A percentile compares a stretch with the other conserved stretches of the same genome.
These are phyloP conservation scores for Yamadazyma insecticola DNA, from an alignment of 805 yeast species.

Conservation along the genomic window DNA sequence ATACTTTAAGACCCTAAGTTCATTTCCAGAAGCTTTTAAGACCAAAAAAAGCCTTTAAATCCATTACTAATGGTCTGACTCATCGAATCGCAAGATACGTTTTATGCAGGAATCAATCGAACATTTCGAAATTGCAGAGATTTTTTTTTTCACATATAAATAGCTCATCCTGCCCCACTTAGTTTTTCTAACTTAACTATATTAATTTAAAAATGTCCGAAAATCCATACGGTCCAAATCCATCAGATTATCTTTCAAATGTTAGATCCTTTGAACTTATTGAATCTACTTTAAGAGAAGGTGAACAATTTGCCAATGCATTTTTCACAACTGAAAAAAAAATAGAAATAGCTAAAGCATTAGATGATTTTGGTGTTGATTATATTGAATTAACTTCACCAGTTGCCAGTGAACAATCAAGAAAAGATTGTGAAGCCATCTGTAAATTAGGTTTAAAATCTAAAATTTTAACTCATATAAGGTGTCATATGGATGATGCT, in stretches of 20 bases:
- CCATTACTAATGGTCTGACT: too few relatives aligned
- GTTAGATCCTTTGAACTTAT: conserved; percentile 86
- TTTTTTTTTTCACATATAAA: too few relatives aligned
- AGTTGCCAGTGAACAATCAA: conserved; percentile 93
- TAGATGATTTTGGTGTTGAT: conserved; percentile 97
- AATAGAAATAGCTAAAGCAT: conserved; percentile 93
- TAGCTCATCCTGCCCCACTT: too few relatives aligned
- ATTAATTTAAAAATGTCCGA: conserved; percentile 7
- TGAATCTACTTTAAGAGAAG: conserved; percentile 95
- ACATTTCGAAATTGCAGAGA: too few relatives aligned
- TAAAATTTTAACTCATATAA: conserved; percentile 91
- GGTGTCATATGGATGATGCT: conserved; percentile 99
- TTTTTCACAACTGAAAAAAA: conserved; percentile 92
- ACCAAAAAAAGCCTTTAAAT: too few relatives aligned
- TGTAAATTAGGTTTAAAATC: conserved; percentile 96
- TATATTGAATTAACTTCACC: conserved; percentile 97
- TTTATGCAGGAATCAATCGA: too few relatives aligned
- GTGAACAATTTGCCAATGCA: conserved; percentile 98
- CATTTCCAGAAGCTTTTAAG: too few relatives aligned
- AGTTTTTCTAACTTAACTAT: too few relatives aligned
- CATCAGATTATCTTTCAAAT: conserved; percentile 86
- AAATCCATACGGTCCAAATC: conserved; percentile 95
- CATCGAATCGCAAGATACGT: too few relatives aligned
- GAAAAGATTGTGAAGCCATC: conserved; percentile 93
- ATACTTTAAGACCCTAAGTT: too few relatives aligned